Percentiles rank a stretch among this genome's conserved stretches.
These are phyloP conservation scores for Albugo candida DNA, from an alignment of 352 stramenopile genomes.

Conservation along the genomic window DNA sequence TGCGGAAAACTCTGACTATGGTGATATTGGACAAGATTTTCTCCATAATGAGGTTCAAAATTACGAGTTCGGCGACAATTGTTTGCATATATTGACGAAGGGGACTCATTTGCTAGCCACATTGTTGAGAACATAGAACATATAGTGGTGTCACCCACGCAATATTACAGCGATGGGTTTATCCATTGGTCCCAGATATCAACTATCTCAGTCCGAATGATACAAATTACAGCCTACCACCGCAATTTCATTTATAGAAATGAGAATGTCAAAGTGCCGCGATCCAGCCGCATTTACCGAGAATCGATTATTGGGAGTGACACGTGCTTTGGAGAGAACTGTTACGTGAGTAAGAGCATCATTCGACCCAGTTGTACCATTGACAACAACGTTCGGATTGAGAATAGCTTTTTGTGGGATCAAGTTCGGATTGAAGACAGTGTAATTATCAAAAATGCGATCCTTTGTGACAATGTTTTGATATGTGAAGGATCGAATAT, in stretches of 20 bases:
- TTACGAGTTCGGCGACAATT: conserved; percentile 95
- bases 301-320: conserved; percentile 57
- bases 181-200: conserved; percentile 89
- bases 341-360: conserved; percentile 30
- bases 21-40: conserved; percentile 89
- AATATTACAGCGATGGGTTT: conserved; percentile 90
- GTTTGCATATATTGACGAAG: conserved; percentile 79
- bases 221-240: conserved; percentile 57
- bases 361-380: conserved; percentile 56
- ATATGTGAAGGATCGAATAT: conserved; percentile 46
- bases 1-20: conserved; percentile 97
- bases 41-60: conserved; percentile 94
- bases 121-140: conserved; percentile 85
- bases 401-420: conserved; percentile 65
- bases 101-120: conserved; percentile 84
- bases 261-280: conserved; percentile 35
- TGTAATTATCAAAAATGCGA: conserved; percentile 47
- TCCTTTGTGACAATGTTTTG: conserved; percentile 71
- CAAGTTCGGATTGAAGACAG: conserved; percentile 67
- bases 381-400: conserved; percentile 44
- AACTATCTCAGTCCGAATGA: conserved; percentile 45
- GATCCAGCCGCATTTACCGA: conserved; percentile 34
- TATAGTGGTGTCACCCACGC: conserved; percentile 86
- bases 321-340: conserved; percentile 29
- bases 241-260: conserved; percentile 75